Conservation (phyloP, 2,329 filamentous ascomycete genomes). For the Orbilia oligospora region DNA sequence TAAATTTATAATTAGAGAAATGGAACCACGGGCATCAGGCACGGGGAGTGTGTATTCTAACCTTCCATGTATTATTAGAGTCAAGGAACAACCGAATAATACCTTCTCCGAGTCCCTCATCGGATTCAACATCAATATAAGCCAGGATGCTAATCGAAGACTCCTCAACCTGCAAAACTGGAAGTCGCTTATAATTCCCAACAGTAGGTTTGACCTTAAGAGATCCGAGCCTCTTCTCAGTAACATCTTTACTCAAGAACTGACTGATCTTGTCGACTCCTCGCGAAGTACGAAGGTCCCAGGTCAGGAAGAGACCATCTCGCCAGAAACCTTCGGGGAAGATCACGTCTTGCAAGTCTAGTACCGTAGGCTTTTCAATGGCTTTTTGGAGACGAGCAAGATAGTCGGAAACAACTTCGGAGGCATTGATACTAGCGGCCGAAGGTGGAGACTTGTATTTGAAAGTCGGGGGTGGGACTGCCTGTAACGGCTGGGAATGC, state of each 20-base stretch:
- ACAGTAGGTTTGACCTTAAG: constrained; percentile 24
- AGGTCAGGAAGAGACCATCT: constrained; percentile 73
- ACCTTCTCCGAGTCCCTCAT: constrained; percentile 73
- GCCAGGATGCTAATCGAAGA: constrained; percentile 70
- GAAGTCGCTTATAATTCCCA: constrained; percentile 44
- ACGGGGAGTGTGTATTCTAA: constrained; percentile 7
- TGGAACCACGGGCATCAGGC: background rate
- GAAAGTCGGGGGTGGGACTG: constrained; percentile 36
- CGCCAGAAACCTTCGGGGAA: constrained; percentile 71
- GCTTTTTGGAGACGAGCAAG: constrained; percentile 40
- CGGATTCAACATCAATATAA: constrained; percentile 72
- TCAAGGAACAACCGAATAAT: constrained; percentile 71
- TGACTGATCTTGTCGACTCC: constrained; percentile 67
- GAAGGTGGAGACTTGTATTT: constrained; percentile 30
- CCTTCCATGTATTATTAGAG: constrained; percentile 65
- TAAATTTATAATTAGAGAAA: constrained; percentile 68
- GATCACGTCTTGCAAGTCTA: constrained; percentile 36
- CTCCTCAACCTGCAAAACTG: constrained; percentile 27
- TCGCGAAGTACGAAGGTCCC: constrained; percentile 73
- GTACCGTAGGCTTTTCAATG: constrained; percentile 33
- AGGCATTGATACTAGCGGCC: constrained; percentile 30
- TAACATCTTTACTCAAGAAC: constrained; percentile 27
- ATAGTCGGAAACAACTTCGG: constrained; percentile 43
- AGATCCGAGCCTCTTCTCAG: constrained; percentile 26
- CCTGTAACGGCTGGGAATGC: constrained; percentile 42